Base-by-base conservation (phyloP, 805 yeast genomes). In the Candida loeiensis region DNA sequence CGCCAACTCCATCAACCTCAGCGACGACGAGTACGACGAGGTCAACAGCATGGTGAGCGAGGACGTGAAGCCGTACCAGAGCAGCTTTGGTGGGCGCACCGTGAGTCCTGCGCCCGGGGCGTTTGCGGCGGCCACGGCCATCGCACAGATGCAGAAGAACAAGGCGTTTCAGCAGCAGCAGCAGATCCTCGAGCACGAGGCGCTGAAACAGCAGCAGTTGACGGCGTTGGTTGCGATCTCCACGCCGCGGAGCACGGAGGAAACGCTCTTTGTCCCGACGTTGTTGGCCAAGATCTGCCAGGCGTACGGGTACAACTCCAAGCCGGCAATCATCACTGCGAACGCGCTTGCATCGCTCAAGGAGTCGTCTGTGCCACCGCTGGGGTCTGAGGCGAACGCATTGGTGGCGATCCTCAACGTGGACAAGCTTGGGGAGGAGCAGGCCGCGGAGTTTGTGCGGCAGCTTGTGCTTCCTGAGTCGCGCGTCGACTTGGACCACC, bases 171-270 rank as follows among this genome's bases (percentile, higher is more conserved):
- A 46, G 35, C 52, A 43, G 12, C 55, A 55, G 27, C 54, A 55
- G 38, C 51, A 52, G 17, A 27, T 49, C 13, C 37, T 50, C 12
- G 60, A 58, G 22, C 48, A 49, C 26, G 64, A 58, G 21, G 50
- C 47, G 19, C 44, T 43, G 41, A 66, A 66, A 36, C 68, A 62
- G 43, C 69, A 61, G 45, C 49, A 63, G 47, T 56, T 69, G 20
- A 66, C 74, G 1, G 51, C 61, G 0, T 51, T 69, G 36, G 88
- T 84, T 4, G 86, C 91, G 0, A 72, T 83, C 45, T 76, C 91
- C 0, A 74, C 82, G 7, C 93, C 91, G 5, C 66, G 93, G 54
- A 76, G 85, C 13, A 84, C 91, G 0, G 90, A 82, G 50, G 93
- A 85, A 54, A 83, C 88, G 0, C 61, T 85, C 30, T 82, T 83